Conservation (phyloP, 2,329 filamentous ascomycete species). For the Grosmannia huntii region DNA sequence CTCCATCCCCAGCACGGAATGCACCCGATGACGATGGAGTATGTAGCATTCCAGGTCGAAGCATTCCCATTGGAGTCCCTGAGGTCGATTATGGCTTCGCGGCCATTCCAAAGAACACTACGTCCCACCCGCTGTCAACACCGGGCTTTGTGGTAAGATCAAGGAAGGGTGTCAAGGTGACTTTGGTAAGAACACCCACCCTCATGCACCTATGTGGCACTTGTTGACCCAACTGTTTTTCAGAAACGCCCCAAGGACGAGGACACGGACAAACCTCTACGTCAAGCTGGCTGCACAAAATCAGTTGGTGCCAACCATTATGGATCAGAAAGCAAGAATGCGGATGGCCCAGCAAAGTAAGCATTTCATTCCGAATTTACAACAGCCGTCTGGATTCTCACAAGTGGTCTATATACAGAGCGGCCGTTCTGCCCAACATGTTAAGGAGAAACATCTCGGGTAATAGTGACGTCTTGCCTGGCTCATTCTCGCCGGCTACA, state of each 20-base stretch:
- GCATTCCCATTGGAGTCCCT: conserved; percentile 2
- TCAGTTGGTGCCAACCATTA: neutral
- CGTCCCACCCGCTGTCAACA: neutral
- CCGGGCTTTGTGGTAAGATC: neutral
- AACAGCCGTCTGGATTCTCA: neutral
- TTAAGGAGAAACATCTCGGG: conserved; percentile 33
- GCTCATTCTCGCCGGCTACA: conserved; percentile 37
- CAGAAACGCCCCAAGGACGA: neutral
- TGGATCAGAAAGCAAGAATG: neutral
- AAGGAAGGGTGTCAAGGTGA: conserved; percentile 9
- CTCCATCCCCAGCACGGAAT: conserved; percentile 31
- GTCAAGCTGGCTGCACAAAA: neutral
- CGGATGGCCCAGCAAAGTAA: neutral
- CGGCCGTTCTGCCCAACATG: conserved; percentile 34
- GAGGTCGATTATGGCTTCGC: neutral
- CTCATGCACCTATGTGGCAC: neutral
- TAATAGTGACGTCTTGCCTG: conserved; percentile 21
- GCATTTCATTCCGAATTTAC: neutral
- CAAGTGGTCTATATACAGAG: conserved; percentile 16
- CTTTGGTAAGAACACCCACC: conserved; percentile 6
- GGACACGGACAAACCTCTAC: neutral
- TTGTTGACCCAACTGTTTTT: neutral
- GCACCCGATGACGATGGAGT: neutral
- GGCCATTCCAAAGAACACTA: neutral
- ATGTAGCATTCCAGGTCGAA: neutral